Base-by-base conservation (phyloP, 1,284 basidiomycete species). In the Sparassis latifolia region DNA sequence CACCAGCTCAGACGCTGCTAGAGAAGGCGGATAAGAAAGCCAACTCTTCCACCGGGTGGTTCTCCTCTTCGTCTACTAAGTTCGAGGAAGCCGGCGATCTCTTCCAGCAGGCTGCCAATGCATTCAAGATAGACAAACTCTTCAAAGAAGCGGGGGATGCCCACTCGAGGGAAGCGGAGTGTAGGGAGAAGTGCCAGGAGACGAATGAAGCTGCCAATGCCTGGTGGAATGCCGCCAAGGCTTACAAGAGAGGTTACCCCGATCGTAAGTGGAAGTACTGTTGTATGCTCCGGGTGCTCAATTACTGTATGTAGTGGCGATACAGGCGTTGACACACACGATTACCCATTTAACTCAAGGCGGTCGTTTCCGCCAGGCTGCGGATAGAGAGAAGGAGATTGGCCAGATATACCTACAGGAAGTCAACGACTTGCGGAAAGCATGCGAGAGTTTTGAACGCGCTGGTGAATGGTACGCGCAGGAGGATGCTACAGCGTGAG, bases 391-490 rank as follows among this genome's bases (percentile, higher is more conserved):
- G 76, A 97, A 97, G 71, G 93, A 95, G 72, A 95, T 98, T 59
- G 96, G 85, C 3, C 86, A 92, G 65, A 92, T 99, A 58, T 88
- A 93, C 71, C 81, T 95, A 40, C 86, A 92, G 62, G 86, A 88
- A 59, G 70, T 76, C 10, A 74, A 79, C 53, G 86, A 94, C 67
- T 70, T 93, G 44, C 76, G 78, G 10, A 84, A 81, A 61, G 96
- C 94, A 41, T 85, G 95, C 61, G 91, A 97, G 55, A 92, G 91
- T 65, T 97, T 86, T 65, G 89, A 91, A 63, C 80, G 89, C 47
- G 96, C 97, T 5, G 96, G 86, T n/a, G 91, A 97, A 44, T 97
- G 96, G 93, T 99, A 99, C 73, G 77, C 87, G 35, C 91, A 96
- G 65, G 97, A 99, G 70, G 95, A 97, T 70, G 94, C 97, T 4